Percentiles rank a stretch among this genome's conserved stretches.
phyloP scores from a whole-genome alignment of 164 flowering plant genomes.

The Magnolia changhungtana region DNA sequence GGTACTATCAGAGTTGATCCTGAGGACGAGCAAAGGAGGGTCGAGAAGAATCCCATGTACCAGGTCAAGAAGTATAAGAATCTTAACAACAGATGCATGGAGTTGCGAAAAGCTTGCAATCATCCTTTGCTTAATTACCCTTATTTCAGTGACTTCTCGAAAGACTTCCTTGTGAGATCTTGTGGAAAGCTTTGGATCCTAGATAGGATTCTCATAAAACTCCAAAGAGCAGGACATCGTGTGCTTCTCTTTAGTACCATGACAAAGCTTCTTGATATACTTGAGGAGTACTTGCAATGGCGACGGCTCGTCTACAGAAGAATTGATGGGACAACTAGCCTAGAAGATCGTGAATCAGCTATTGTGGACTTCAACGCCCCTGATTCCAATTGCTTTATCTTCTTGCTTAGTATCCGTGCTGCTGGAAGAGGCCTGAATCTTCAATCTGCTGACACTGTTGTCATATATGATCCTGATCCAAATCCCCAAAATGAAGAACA shows the following conservation, averaged over 20 bases:
- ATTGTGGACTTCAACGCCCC: constrained; percentile 88
- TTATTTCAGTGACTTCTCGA: constrained; percentile 70
- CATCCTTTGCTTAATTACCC: constrained; percentile 98
- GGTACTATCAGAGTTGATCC: constrained; percentile 95
- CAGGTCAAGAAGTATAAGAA: constrained; percentile 67
- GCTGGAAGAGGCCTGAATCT: constrained; percentile 99
- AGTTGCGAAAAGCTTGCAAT: constrained; percentile 91
- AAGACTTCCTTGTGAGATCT: constrained; percentile 85
- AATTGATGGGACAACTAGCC: constrained; percentile 95
- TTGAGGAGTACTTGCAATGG: constrained; percentile 96
- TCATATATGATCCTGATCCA: constrained; percentile 97
- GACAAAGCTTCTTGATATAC: constrained; percentile 94
- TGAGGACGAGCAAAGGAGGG: constrained; percentile 77
- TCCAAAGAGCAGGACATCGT: constrained; percentile 89
- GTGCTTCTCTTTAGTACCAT: constrained; percentile 95
- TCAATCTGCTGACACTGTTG: constrained; percentile 94
- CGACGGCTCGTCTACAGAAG: constrained; percentile 79
- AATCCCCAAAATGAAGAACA: constrained; percentile 99
- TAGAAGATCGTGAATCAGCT: constrained; percentile 97
- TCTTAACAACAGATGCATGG: constrained; percentile 93
- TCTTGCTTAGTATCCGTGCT: constrained; percentile 97
- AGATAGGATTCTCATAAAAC: constrained; percentile 90
- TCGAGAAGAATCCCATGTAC: constrained; percentile 65
- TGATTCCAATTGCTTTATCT: constrained; percentile 80
- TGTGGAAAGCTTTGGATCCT: constrained; percentile 96